Evolutionary conservation across 1,139 yeast genomes (phyloP), one percentile per base, ranked within the genome.

Genomic region (Lodderomyces orthopsilosis): DNA sequence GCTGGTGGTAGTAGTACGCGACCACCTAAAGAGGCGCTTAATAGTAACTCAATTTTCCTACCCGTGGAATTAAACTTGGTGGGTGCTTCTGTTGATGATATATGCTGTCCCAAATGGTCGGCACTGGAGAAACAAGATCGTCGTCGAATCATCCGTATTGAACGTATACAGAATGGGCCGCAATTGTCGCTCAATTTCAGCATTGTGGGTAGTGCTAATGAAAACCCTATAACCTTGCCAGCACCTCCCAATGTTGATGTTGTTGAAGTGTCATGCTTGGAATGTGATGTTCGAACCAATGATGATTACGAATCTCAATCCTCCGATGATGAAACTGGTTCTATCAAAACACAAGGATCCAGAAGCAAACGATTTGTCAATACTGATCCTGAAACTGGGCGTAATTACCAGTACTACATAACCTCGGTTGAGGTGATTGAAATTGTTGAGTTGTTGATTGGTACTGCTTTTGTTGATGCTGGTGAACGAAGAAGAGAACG

Each of bases 341-440:
- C 3, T 30, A 3, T 19, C 15, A 30, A 15, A 9, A n/a, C 34
- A 8, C 19, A 15, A 15, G 34, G 34, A 30, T 30, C 15, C 3
- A 14, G 41, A 14, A 44, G 41, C 38, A 36, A 12, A 34, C 39
- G 42, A 32, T 39, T 46, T 28, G 15, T 15, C 17, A 50, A 46
- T 41, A 46, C 48, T 40, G 59, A 54, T 36, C 42, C 40, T 12
- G 54, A 55, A 23, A 18, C 18, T 13, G 57, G 55, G 18, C 58
- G 55, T 32, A 41, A 44, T 13, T 66, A 64, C 49, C 74, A 69
- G 46, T 79, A 70, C 56, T 81, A 79, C 60, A 77, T 81, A 42
- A 81, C 87, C 1, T 75, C 82, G 42, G 86, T 81, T 27, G 87
- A 81, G 55, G 84, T 81, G 33, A 76, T 81, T 51, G 81, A 76